Base-by-base conservation (phyloP, 805 yeast genomes). In the Starmerella powellii region DNA sequence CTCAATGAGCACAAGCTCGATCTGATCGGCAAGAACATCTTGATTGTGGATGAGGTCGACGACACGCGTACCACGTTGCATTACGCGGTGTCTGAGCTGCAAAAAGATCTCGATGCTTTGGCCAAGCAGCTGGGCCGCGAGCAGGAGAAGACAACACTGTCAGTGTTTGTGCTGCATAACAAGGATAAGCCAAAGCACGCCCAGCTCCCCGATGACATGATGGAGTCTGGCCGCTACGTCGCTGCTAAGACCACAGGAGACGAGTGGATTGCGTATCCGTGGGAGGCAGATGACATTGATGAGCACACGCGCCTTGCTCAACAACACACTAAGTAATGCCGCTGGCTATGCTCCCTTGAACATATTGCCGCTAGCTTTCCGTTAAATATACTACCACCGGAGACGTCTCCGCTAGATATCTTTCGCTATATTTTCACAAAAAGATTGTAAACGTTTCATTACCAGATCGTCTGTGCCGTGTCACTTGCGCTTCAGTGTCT, bases 41-140 rank as follows among this genome's bases (percentile, higher is more conserved):
- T 84, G 51, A 81, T 84, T 54, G 91, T 84, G 28, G 94, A 84
- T 61, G 94, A 84, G 65, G 94, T 84, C 36, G 94, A 84, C 61
- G 94, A 84, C 59, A 82, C 94, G 19, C 79, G 94, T 69, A 84
- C 94, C 40, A 84, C 94, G 2, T 66, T 84, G 44, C 88, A 81
- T 59, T 84, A 83, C 56, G 94, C 94, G 2, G 72, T 83, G 31
- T 67, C 75, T 10, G 94, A 84, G 62, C 67, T 84, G 49, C 71
- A 76, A 58, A 75, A 77, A 58, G 80, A 74, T 50, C 77, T 82
- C 34, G 63, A 64, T 38, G 71, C 67, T 41, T 76, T 77, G 53
- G 83, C 83, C 49, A 64, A 63, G 46, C 67, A 68, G 54, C 64
- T 76, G 42, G 78, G 79, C 31, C 73, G 80, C 51, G 56, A 67